phyloP scores from a whole-genome alignment of 2,329 filamentous ascomycete species.

The Aspergillus sp. region DNA sequence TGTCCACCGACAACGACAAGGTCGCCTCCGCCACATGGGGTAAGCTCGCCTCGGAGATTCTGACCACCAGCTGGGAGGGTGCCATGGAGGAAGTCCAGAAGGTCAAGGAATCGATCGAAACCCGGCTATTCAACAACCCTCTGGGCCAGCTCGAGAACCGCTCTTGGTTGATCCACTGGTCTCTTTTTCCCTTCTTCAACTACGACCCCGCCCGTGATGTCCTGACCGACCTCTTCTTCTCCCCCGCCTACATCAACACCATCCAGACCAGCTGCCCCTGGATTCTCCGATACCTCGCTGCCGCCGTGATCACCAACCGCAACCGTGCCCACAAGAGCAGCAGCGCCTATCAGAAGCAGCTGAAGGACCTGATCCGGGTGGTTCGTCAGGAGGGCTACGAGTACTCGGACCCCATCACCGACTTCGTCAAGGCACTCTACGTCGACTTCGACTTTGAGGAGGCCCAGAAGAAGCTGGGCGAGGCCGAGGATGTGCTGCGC shows the following conservation, averaged over 20 bases:
- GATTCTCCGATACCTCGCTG: slow-evolving; percentile 90
- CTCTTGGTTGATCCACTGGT: slow-evolving; percentile 97
- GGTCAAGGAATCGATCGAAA: slow-evolving; percentile 89
- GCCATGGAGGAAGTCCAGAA: slow-evolving; percentile 88
- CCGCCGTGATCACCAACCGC: slow-evolving; percentile 91
- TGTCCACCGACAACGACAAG: slow-evolving; percentile 98
- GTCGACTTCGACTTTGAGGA: slow-evolving; percentile 97
- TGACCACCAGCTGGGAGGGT: slow-evolving; percentile 91
- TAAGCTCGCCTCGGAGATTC: slow-evolving; percentile 93
- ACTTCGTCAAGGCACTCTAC: slow-evolving; percentile 94
- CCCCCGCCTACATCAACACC: slow-evolving; percentile 96
- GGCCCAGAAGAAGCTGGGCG: slow-evolving; percentile 80
- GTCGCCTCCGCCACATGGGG: slow-evolving; percentile 95
- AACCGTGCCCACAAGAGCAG: slow-evolving; percentile 74
- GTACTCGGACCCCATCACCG: slow-evolving; percentile 92
- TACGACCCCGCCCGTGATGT: slow-evolving; percentile 85
- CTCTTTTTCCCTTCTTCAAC: slow-evolving; percentile 98
- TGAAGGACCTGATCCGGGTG: slow-evolving; percentile 95
- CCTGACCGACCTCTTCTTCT: slow-evolving; percentile 96
- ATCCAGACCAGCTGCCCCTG: slow-evolving; percentile 98
- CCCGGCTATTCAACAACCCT: slow-evolving; percentile 92
- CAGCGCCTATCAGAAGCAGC: slow-evolving; percentile 89
- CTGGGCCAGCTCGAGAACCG: slow-evolving; percentile 94
- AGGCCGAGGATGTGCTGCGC: slow-evolving; percentile 87
- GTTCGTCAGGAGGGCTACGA: slow-evolving; percentile 97